Evolutionary conservation across 2,329 filamentous ascomycete species (phyloP), one percentile per base, ranked within the genome.

Genomic region (Penicillium olsonii): DNA sequence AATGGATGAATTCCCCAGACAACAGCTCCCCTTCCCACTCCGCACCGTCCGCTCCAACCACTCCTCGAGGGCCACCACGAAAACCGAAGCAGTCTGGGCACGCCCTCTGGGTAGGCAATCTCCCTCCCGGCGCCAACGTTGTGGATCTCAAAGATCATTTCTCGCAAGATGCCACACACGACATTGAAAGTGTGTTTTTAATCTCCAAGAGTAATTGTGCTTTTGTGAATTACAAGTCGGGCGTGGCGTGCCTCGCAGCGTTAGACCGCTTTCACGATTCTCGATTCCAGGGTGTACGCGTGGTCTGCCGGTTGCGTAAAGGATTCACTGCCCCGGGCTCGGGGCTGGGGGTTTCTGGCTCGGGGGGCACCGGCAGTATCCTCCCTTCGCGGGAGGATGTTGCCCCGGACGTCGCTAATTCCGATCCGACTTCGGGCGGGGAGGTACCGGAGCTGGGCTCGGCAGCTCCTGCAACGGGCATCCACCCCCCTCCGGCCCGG

Each of bases 121-220:
- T 97, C 0, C 92, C 92, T 4, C 88, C 90, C 0, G 87, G 90
- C 41, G 88, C 91, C 0, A 86, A 86, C 34, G 79, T 97, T 11
- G 85, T 90, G 71, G 87, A 83, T 50, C 75, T 97, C n/a, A 95
- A 96, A 44, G 84, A 94, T 52, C 89, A 96, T 67, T 94, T 96
- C 50, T 95, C 89, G 53, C 84, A 83, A 55, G 87, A 92, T 57
- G 86, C 90, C 0, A 81, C 79, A 0, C 82, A 78, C 35, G 82
- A 91, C 1, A 83, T 97, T 18, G 88, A 96, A 67, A 96, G 91
- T 39, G 76, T 97, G 0, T 96, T 97, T 59, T 75, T 97, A 29
- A 97, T 97, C 34, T 92, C 92, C 0, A 96, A 96, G 69, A 96
- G 92, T 68, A 96, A 96, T 66, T 97, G 92, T 65, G 92, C 92